Evolutionary conservation across 371 early-diverging fungal genomes (phyloP), one percentile per base, ranked within the genome.

Genomic region (Syncephalastrum monosporum): DNA sequence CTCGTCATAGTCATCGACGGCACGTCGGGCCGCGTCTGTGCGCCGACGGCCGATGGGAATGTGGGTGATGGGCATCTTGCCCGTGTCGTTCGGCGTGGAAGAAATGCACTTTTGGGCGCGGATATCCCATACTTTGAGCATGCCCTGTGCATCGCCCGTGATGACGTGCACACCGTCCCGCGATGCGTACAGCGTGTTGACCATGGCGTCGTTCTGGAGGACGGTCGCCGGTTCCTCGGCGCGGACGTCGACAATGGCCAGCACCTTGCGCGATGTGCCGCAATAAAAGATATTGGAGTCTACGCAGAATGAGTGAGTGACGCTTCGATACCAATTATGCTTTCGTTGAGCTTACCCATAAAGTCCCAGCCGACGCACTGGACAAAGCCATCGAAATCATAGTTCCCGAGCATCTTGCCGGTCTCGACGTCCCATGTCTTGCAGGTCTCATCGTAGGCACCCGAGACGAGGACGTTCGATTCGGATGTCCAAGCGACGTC

Each of bases 291-390:
- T 71, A 53, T 85, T 75, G 42, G 85, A 75, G 69, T 93, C 92
- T 85, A 61, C 13, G 10, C 53, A 46, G 21, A 47, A 13, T 52
- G n/a, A 48, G 38, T 27, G 19, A 21, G 33, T 27, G 21, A 21
- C 0, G 21, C 49, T 4, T 15, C 27, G 38, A 27, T 8, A 44
- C 33, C 13, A 50, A 16, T 33, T 3, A 3, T 5, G 7, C 6
- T 12, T 33, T 10, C 2, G 7, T 7, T 47, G 23, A 17, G n/a
- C 57, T 63, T 80, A 84, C 89, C 87, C 65, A 82, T 73, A 27
- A 89, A 90, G 61, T 86, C 82, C 74, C 87, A 93, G 49, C 81
- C 78, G 2, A 94, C 92, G 68, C 91, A 91, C 59, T 93, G 94
- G 10, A 92, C 90, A 69, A 94, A 91, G 0, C 94, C 94, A 42